phyloP scores from a whole-genome alignment of 2,329 filamentous ascomycete genomes.

The Cladosporium sphaerospermum region DNA sequence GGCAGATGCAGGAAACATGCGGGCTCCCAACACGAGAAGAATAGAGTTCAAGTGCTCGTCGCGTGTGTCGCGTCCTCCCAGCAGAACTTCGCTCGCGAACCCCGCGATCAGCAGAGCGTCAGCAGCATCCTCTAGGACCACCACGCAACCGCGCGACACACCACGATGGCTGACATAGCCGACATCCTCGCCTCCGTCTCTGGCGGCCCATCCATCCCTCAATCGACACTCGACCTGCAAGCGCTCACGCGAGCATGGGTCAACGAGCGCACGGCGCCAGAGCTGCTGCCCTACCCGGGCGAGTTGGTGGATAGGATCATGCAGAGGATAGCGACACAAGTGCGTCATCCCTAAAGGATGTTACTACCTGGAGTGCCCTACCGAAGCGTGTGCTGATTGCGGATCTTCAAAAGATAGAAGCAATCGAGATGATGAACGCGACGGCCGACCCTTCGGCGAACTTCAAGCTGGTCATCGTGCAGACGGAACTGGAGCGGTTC shows the following conservation, averaged over 20 bases:
- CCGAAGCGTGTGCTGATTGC: neutral
- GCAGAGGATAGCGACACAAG: conserved; percentile 36
- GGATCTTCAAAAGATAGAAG: conserved; percentile 19
- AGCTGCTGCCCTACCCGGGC: conserved; percentile 74
- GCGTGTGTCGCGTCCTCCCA: neutral
- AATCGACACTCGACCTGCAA: conserved; percentile 63
- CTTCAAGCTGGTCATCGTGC: conserved; percentile 87
- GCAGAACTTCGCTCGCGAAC: too few species aligned
- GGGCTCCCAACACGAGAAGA: neutral
- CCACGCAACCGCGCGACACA: neutral
- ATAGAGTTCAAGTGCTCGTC: conserved; percentile 2
- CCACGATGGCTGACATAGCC: conserved; percentile 37
- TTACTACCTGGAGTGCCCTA: neutral
- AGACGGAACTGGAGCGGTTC: conserved; percentile 91
- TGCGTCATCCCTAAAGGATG: neutral
- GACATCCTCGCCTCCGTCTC: conserved; percentile 49
- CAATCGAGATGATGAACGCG: conserved; percentile 58
- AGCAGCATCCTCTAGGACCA: neutral
- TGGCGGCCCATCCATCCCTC: conserved; percentile 39
- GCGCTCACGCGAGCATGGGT: conserved; percentile 88
- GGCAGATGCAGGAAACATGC: too few species aligned
- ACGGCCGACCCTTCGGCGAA: conserved; percentile 86
- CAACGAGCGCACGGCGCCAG: conserved; percentile 81
- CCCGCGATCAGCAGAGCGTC: too few species aligned
- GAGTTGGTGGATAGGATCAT: conserved; percentile 77